phyloP scores from a whole-genome alignment of 23 red algal genomes.

The Rhodosorus marinus region DNA sequence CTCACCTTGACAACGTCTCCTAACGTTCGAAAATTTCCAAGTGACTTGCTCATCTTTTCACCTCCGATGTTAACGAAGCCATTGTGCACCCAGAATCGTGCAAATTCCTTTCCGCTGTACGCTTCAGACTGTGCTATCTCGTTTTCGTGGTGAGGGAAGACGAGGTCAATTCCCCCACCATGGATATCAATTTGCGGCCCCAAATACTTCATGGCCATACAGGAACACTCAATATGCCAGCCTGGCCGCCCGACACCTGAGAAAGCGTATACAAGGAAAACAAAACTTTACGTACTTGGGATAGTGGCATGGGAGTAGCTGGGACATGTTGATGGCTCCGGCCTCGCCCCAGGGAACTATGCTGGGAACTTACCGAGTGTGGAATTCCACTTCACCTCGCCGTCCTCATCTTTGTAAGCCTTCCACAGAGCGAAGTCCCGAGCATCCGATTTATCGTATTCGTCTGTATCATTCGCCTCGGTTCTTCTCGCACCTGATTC shows the following conservation, averaged over 20 bases:
- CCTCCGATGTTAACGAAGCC: constrained; percentile 88
- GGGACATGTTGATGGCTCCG: too few relatives aligned
- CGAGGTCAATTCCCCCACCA: constrained; percentile 77
- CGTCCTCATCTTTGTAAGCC: constrained; percentile 46
- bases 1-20: constrained; percentile 46
- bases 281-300: too few relatives aligned
- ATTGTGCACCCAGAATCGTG: constrained; percentile 88
- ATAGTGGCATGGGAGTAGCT: too few relatives aligned
- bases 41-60: constrained; percentile 97
- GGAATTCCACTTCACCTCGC: constrained; percentile 41
- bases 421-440: constrained; percentile 98
- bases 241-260: constrained; percentile 95
- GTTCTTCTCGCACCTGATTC: neutral
- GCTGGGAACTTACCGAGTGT: constrained; percentile 51
- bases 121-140: constrained; percentile 91
- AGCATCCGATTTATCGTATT: constrained; percentile 41
- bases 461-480: constrained; percentile 13
- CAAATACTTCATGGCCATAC: constrained; percentile 93
- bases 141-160: constrained; percentile 99
- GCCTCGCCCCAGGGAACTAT: too few relatives aligned
- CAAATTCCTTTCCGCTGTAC: constrained; percentile 28
- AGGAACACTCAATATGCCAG: constrained; percentile 96
- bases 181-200: constrained; percentile 81
- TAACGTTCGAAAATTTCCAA: constrained; percentile 70
- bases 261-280: too few relatives aligned